Evolutionary conservation across 805 yeast genomes (phyloP), one percentile per base, ranked within the genome.

Genomic region (Candida dendrica): DNA sequence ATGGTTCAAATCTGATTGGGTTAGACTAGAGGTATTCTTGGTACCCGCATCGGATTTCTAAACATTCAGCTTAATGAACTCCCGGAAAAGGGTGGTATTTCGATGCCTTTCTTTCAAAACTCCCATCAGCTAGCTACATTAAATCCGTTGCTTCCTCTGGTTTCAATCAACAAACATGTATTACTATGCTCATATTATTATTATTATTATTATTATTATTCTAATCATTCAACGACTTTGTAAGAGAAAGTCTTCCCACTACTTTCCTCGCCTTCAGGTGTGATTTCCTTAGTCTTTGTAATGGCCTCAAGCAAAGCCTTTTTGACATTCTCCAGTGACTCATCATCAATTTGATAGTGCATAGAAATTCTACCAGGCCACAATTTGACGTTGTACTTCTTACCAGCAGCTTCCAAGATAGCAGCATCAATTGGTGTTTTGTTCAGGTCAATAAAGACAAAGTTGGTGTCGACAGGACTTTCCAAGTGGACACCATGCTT

Each of bases 381-480:
- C 27, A 83, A 60, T 47, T 73, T 79, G 41, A 90, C 69, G 39
- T 77, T 74, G 53, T 77, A 69, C 52, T 83, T 74, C 34, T 67
- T 56, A 38, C 79, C 84, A 42, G 69, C 60, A 47, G 72, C 68
- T n/a, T 66, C 68, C 37, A 84, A 63, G 22, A 71, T 64, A 13
- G 64, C 73, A 15, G 78, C 75, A 55, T 81, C 76, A 61, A 88
- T 75, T 36, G 71, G 70, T 0, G 58, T 44, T 34, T 53, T 51
- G 22, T 43, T 43, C 16, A 74, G 61, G 58, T 89, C 90, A 40
- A 86, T 53, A 58, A 86, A 88, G 34, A 91, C 88, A 61, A 90
- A 86, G 58, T 82, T 88, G 7, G 96, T 84, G 44, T 90, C 79
- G 1, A 79, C 82, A 3, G 96, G 96, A 18, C 73, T 68, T 52